Percentiles rank a stretch among this genome's conserved stretches.
These are phyloP conservation scores for Tricladium varicosporioides DNA, from an alignment of 2,329 filamentous ascomycete species.

Conservation along the genomic window DNA sequence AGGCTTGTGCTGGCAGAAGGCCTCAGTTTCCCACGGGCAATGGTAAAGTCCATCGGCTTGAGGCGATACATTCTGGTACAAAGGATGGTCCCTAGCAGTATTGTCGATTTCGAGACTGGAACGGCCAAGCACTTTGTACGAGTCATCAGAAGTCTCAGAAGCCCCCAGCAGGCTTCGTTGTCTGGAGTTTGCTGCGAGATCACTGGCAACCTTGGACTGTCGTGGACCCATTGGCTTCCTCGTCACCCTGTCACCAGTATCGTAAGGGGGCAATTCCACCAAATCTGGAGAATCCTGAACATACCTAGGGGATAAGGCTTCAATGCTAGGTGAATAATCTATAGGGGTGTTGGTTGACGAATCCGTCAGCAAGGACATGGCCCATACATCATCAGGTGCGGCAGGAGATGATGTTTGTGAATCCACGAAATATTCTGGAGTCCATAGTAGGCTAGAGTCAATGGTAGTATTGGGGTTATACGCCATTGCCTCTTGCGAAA, in stretches of 20 bases:
- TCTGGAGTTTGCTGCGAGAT: conserved; percentile 24
- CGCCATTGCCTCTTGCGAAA: conserved; percentile 23
- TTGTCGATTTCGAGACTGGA: conserved; percentile 35
- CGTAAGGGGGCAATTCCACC: conserved; percentile 30
- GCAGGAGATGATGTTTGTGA: conserved; percentile 31
- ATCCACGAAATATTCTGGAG: conserved; percentile 24
- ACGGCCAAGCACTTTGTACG: conserved; percentile 29
- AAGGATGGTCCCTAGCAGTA: conserved; percentile 59
- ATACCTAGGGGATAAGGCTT: conserved; percentile 33
- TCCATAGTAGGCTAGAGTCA: conserved; percentile 29
- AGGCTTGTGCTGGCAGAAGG: conserved; percentile 79
- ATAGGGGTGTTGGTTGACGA: conserved; percentile 28
- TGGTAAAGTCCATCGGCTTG: conserved; percentile 81
- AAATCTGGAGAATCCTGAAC: conserved; percentile 29
- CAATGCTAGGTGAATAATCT: conserved; percentile 30
- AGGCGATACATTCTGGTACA: conserved; percentile 67
- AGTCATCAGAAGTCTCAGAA: conserved; percentile 30
- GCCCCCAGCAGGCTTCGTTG: conserved; percentile 21
- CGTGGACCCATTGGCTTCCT: conserved; percentile 32
- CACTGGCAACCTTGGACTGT: conserved; percentile 31
- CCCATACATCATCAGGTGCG: conserved; percentile 26
- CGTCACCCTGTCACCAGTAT: conserved; percentile 26
- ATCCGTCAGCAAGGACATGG: conserved; percentile 24
- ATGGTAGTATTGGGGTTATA: conserved; percentile 22
- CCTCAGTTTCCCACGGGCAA: conserved; percentile 79